Evolutionary conservation across 1,139 yeast species (phyloP), one percentile per base, ranked within the genome.

Genomic region (Hansenula sp.): DNA sequence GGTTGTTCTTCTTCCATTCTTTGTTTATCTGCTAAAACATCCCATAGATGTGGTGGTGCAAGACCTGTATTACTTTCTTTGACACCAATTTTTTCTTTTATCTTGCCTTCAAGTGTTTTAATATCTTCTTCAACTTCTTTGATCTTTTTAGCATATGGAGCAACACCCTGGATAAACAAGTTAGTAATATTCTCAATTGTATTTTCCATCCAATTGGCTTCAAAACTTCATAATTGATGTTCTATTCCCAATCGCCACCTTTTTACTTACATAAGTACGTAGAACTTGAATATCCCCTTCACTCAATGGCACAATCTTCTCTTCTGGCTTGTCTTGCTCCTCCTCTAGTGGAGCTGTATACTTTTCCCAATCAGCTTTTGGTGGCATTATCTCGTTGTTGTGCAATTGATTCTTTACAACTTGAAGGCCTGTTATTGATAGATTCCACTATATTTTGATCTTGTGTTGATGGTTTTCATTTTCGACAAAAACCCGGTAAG

Each of bases 221-320:
- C 26, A n/a, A n/a, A n/a, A n/a, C n/a, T n/a, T n/a, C n/a, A n/a
- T n/a, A 28, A 28, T 28, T 28, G 19, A 28, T 28, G 19, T 28
- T 9, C 10, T 12, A 19, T 24, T 29, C 8, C 18, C 11, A 37
- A 16, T 44, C 34, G 49, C 52, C 52, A 45, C 52, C 44, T 22
- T 18, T 8, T n/a, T 17, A 59, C 64, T 43, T 49, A 62, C 72
- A 56, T 92, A 92, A 9, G 97, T 88, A 68, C 94, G 90, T 56
- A 92, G 73, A 36, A 92, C 97, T 65, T 90, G 97, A 58, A 94
- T 94, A 64, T 92, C 99, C 37, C 95, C 96, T 60, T 94, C 98
- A 45, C 92, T 77, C 54, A 92, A 75, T 10, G 98, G 98, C 21
- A 77, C 79, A 51, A 87, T 82, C 55, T 89, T 84, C 47, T 84